Evolutionary conservation across 2,329 filamentous ascomycete genomes (phyloP).

Genomic region (Cladosporium sp.): DNA sequence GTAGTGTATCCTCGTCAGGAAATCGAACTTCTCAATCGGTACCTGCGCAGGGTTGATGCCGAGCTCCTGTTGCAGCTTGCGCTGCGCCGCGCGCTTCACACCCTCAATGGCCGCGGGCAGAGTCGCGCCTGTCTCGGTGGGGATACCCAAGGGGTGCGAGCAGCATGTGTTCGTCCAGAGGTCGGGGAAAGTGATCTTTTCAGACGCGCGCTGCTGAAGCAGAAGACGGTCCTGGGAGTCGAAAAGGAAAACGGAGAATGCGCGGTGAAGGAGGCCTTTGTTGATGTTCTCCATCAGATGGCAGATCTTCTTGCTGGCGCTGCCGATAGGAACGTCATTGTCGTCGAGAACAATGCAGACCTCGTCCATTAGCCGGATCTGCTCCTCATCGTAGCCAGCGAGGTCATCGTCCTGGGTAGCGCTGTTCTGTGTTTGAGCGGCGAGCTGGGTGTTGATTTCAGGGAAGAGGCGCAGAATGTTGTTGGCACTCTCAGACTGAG

Average conservation of each 20-base stretch:
- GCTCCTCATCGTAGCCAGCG: constrained; percentile 91
- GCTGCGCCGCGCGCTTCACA: constrained; percentile 83
- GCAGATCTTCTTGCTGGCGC: constrained; percentile 96
- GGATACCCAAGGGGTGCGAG: constrained; percentile 88
- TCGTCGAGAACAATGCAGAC: constrained; percentile 95
- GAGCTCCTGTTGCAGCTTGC: constrained; percentile 91
- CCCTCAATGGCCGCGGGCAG: constrained; percentile 74
- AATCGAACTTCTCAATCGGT: constrained; percentile 83
- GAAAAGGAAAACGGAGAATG: constrained; percentile 97
- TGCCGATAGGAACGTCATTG: constrained; percentile 87
- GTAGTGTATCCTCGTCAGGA: constrained; percentile 96
- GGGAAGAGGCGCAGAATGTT: constrained; percentile 85
- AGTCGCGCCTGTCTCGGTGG: constrained; percentile 80
- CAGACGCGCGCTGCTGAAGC: constrained; percentile 86
- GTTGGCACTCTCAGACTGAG: constrained; percentile 60
- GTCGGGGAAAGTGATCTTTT: constrained; percentile 99
- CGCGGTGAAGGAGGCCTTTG: constrained; percentile 89
- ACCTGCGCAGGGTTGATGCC: constrained; percentile 87
- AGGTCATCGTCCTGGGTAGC: constrained; percentile 59
- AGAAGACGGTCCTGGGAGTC: constrained; percentile 87
- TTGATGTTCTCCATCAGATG: constrained; percentile 99
- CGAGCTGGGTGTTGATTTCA: constrained; percentile 61
- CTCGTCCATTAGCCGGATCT: constrained; percentile 97
- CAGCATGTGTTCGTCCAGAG: constrained; percentile 99
- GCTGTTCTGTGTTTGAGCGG: constrained; percentile 49